Evolutionary conservation across 2,329 filamentous ascomycete genomes (phyloP).

Genomic region (Mollisiaceae sp.): DNA sequence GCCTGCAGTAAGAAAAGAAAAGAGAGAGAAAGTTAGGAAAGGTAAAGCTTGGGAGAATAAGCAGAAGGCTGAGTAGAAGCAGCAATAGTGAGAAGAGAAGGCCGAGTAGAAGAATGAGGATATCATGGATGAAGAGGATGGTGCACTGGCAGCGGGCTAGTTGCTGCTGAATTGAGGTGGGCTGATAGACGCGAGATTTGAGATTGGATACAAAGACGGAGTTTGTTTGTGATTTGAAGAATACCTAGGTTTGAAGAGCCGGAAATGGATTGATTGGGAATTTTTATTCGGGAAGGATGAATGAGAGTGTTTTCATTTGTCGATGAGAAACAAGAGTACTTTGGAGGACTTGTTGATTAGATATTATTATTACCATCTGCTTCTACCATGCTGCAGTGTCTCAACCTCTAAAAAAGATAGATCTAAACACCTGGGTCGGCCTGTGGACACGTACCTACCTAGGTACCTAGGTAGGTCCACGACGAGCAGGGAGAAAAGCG

Average conservation of each 20-base stretch:
- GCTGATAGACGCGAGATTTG: not conserved
- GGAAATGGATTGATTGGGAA: not conserved
- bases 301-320: not conserved
- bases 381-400: no score
- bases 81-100: slow-evolving; percentile 32
- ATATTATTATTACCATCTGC: no score
- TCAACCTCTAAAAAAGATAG: no score
- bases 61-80: slow-evolving; percentile 39
- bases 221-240: not conserved
- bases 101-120: slow-evolving; percentile 45
- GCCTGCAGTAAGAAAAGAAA: slow-evolving; percentile 46
- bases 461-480: no score
- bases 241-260: not conserved
- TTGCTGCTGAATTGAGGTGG: slow-evolving; percentile 13
- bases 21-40: slow-evolving; percentile 43
- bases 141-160: slow-evolving; percentile 7
- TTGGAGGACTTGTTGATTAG: slow-evolving; percentile 14
- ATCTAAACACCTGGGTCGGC: no score
- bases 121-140: slow-evolving; percentile 16
- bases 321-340: slow-evolving; percentile 1
- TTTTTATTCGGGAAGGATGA: not conserved
- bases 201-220: no score
- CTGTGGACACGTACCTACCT: no score
- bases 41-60: slow-evolving; percentile 41
- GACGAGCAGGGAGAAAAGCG: no score